These are phyloP conservation scores for Alternaria sp. DNA, from an alignment of 2,329 filamentous ascomycete genomes.

Conservation along the genomic window DNA sequence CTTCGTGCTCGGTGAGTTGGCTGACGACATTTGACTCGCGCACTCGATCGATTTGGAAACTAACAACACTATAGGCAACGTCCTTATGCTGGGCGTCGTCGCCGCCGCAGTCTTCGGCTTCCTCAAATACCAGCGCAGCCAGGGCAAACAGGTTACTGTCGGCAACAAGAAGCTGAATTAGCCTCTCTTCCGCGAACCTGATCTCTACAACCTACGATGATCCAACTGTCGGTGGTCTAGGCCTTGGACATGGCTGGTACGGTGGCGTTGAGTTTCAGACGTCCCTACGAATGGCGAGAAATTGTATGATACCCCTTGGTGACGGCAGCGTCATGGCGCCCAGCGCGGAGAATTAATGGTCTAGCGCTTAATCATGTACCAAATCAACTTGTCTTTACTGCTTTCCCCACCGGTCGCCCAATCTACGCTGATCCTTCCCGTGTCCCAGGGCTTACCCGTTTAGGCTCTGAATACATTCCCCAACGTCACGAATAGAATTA, in stretches of 20 bases:
- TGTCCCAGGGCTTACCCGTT: slow-evolving; percentile 2
- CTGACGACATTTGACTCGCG: background rate
- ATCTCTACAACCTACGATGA: background rate
- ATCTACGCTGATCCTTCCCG: background rate
- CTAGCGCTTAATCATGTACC: background rate
- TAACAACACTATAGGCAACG: slow-evolving; percentile 35
- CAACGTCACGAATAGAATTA: background rate
- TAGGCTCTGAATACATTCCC: slow-evolving; percentile 5
- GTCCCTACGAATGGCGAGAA: background rate
- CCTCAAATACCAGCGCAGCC: slow-evolving; percentile 45
- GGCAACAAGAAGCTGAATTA: slow-evolving; percentile 49
- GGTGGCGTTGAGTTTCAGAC: background rate
- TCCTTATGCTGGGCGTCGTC: slow-evolving; percentile 44
- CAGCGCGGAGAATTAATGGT: background rate
- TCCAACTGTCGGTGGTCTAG: background rate
- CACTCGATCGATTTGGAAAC: background rate
- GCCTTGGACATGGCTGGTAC: background rate
- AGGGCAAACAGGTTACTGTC: slow-evolving; percentile 43
- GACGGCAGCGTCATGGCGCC: background rate
- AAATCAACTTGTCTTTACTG: background rate
- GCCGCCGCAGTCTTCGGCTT: slow-evolving; percentile 42
- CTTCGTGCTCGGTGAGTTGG: slow-evolving; percentile 40
- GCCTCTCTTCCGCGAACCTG: background rate
- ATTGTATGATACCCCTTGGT: slow-evolving; percentile 7
- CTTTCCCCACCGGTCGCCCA: background rate